These are phyloP conservation scores for Madurella mycetomatis DNA, from an alignment of 2,329 filamentous ascomycete species.

Conservation along the genomic window DNA sequence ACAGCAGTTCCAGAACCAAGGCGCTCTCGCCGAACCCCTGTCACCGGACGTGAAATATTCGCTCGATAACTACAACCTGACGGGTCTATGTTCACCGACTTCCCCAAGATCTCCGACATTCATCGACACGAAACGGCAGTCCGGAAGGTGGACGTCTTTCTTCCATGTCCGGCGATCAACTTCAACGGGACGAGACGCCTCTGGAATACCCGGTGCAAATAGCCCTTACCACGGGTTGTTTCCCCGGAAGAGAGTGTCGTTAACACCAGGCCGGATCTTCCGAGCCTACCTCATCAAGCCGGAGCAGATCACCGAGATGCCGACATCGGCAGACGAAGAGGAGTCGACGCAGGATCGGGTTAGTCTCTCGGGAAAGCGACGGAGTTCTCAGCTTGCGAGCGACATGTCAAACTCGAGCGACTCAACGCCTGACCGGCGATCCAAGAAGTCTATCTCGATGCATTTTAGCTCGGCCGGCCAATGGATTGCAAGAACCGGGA, in stretches of 20 bases:
- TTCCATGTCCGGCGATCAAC: slow-evolving; percentile 45
- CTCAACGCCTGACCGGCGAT: slow-evolving; percentile 32
- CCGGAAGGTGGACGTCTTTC: slow-evolving; percentile 49
- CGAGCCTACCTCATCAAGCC: slow-evolving; percentile 37
- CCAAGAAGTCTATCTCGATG: slow-evolving; percentile 54
- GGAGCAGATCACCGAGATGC: slow-evolving; percentile 23
- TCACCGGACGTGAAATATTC: slow-evolving; percentile 28
- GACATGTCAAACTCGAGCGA: slow-evolving; percentile 17
- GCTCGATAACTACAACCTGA: slow-evolving; percentile 33
- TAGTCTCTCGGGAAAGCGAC: slow-evolving; percentile 1
- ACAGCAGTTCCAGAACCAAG: slow-evolving; percentile 44
- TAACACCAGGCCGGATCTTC: slow-evolving; percentile 23
- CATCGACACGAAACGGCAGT: slow-evolving; percentile 11
- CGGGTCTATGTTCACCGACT: slow-evolving; percentile 17
- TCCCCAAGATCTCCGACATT: slow-evolving; percentile 4
- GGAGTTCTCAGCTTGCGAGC: slow-evolving; percentile 9
- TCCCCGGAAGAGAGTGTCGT: slow-evolving; percentile 31
- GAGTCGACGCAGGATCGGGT: slow-evolving; percentile 7
- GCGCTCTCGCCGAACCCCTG: slow-evolving; percentile 17
- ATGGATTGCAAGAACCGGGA: slow-evolving; percentile 55
- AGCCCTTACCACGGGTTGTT: slow-evolving; percentile 31
- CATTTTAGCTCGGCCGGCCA: slow-evolving; percentile 53
- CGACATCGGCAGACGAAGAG: slow-evolving; percentile 24
- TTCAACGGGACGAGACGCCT: slow-evolving; percentile 27
- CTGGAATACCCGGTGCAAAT: slow-evolving; percentile 29